These are phyloP conservation scores for Neofusicoccum ribis DNA, from an alignment of 2,329 filamentous ascomycete genomes.

Conservation along the genomic window DNA sequence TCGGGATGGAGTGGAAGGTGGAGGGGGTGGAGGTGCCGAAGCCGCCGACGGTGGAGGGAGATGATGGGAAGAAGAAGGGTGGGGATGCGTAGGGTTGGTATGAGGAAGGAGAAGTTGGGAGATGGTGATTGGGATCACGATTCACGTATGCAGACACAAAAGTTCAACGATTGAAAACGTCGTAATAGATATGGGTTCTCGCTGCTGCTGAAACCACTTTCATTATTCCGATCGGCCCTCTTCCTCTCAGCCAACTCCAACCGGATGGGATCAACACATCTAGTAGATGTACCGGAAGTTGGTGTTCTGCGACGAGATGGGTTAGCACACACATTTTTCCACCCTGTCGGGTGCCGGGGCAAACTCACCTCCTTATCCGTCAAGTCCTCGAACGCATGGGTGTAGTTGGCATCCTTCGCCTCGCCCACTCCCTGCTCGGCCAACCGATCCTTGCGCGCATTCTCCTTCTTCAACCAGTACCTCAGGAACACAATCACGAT, in stretches of 20 bases:
- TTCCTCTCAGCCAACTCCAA: neutral
- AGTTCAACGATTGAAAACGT: neutral
- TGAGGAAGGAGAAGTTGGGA: neutral
- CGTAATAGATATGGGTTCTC: neutral
- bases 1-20: slow-evolving; percentile 68
- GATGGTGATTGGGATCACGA: neutral
- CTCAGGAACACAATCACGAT: slow-evolving; percentile 59
- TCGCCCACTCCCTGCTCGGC: slow-evolving; percentile 44
- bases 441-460: slow-evolving; percentile 57
- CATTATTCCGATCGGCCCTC: neutral
- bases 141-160: neutral
- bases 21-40: slow-evolving; percentile 53
- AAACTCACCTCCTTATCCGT: slow-evolving; percentile 54
- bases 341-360: neutral
- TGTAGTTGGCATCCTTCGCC: slow-evolving; percentile 43
- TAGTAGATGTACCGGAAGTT: slow-evolving; percentile 61
- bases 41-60: slow-evolving; percentile 30
- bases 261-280: neutral
- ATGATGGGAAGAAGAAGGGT: slow-evolving; percentile 25
- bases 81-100: neutral
- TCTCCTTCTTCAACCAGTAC: slow-evolving; percentile 59
- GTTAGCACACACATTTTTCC: neutral
- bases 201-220: neutral
- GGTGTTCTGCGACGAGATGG: slow-evolving; percentile 42
- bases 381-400: slow-evolving; percentile 63